A percentile compares a stretch with the other conserved stretches of the same genome.
Evolutionary conservation across 2,329 filamentous ascomycete species (phyloP).

Genomic region (Trichoderma sp.): DNA sequence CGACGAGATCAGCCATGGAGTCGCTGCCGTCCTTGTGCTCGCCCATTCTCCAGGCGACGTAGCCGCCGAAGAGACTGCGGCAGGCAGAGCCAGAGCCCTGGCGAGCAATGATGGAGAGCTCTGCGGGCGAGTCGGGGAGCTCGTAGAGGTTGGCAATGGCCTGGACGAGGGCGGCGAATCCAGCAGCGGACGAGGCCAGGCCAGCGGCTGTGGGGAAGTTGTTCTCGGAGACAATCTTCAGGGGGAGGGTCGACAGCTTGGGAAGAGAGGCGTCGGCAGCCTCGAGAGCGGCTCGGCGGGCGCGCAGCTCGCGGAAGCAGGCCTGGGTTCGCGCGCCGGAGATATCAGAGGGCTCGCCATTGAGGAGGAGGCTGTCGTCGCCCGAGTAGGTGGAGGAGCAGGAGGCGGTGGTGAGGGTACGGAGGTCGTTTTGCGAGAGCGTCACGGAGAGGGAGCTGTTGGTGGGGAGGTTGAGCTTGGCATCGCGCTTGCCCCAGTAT

Average conservation of each 20-base stretch:
- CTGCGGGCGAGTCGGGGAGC: slow-evolving; percentile 76
- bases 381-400: slow-evolving; percentile 74
- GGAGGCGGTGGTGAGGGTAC: slow-evolving; percentile 93
- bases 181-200: slow-evolving; percentile 72
- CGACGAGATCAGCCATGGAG: slow-evolving; percentile 85
- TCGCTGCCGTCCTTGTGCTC: slow-evolving; percentile 77
- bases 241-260: slow-evolving; percentile 74
- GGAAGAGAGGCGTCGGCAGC: slow-evolving; percentile 72
- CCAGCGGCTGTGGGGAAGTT: slow-evolving; percentile 99
- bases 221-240: slow-evolving; percentile 92
- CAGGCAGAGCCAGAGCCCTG: slow-evolving; percentile 96
- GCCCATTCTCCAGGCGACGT: slow-evolving; percentile 92
- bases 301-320: slow-evolving; percentile 84
- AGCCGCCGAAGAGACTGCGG: slow-evolving; percentile 89
- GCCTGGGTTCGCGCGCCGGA: slow-evolving; percentile 89
- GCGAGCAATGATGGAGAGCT: slow-evolving; percentile 85
- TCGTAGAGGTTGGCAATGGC: slow-evolving; percentile 92
- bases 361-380: slow-evolving; percentile 77
- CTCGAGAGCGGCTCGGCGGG: slow-evolving; percentile 77
- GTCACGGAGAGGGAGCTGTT: slow-evolving; percentile 98
- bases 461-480: slow-evolving; percentile 92
- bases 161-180: slow-evolving; percentile 73
- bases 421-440: slow-evolving; percentile 89
- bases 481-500: slow-evolving; percentile 96
- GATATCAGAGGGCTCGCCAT: slow-evolving; percentile 81